Evolutionary conservation across 78 protist species (phyloP).

Genomic region (Dictyostelium discoideum): dicty_2.7 NC_007089.4:1520001-1520500

Average conservation of each 20-base stretch:
- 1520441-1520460: no score
- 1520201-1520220: no score
- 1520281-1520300: neutral
- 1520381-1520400: neutral
- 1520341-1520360: no score
- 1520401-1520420: neutral
- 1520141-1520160: neutral
- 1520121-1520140: neutral
- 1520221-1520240: no score
- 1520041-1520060: neutral
- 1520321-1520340: no score
- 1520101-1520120: neutral
- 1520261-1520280: neutral
- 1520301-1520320: neutral
- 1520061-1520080: neutral
- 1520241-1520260: neutral
- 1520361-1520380: neutral
- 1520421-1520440: no score
- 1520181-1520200: neutral
- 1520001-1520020: constrained; percentile 6
- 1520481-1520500: no score
- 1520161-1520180: neutral
- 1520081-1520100: neutral
- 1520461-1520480: no score
- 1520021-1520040: neutral